Percentiles rank a stretch among this genome's conserved stretches.
Conservation (phyloP, 2,329 filamentous ascomycete genomes). For the Fusarium sp. region DNA sequence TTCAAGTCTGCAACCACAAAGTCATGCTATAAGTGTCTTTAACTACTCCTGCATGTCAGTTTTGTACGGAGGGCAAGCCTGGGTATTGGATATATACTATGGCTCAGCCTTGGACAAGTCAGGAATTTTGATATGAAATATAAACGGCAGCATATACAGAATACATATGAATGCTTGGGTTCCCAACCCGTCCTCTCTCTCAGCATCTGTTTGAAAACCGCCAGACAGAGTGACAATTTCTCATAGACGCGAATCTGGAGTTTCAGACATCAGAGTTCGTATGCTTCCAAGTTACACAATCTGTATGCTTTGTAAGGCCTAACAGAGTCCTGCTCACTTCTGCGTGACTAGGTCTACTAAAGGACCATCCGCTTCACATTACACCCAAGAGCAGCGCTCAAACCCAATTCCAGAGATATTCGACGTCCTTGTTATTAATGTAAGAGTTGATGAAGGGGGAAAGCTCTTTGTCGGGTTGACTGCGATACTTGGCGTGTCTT, state of each 20-base stretch:
- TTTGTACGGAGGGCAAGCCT: background rate
- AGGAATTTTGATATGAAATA: background rate
- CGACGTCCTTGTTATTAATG: accelerated
- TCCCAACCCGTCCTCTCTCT: background rate
- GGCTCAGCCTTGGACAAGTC: accelerated
- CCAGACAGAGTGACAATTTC: background rate
- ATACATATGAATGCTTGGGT: background rate
- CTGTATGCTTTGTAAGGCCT: background rate
- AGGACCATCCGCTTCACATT: background rate
- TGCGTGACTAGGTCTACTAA: background rate
- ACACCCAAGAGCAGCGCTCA: background rate
- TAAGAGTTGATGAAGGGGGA: accelerated
- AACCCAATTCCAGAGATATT: background rate
- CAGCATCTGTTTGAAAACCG: background rate
- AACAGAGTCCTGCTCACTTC: background rate
- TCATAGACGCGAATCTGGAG: accelerated
- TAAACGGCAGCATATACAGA: background rate
- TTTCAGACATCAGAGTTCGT: background rate
- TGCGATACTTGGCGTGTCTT: background rate
- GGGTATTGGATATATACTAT: background rate
- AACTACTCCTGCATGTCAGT: background rate
- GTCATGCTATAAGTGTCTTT: too few relatives aligned
- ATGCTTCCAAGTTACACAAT: accelerated
- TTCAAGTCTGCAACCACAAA: background rate
- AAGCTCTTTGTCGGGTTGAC: background rate